Base-by-base conservation (phyloP, 371 early-diverging fungal genomes). In the Mortierella sp. region DNA sequence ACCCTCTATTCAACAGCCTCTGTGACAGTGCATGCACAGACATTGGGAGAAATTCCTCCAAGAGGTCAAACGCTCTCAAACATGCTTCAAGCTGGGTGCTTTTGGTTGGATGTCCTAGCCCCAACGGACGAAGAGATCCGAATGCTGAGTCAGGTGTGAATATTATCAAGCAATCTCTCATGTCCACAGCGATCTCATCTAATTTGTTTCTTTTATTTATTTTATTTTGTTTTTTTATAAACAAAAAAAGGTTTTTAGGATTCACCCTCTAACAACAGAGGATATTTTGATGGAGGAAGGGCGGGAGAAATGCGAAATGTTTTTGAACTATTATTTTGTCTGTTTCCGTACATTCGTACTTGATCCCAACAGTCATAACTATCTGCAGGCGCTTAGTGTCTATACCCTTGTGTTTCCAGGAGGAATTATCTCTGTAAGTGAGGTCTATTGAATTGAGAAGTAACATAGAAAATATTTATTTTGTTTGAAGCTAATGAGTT, bases 251-350 rank as follows among this genome's bases (percentile, higher is more conserved):
- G 87, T 90, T 8, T 92, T 92, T 67, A 83, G 87, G 37, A 86
- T 92, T 57, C 92, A 98, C 80, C 97, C 98, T 28, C 83, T 98
- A 14, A 97, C 97, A 0, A 91, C 92, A 18, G 97, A 98, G 85
- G 98, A 97, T 79, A 95, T 98, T 64, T 89, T 94, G 83, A 93
- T 93, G 28, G 93, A 97, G 72, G 98, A 97, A 72, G 92, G 90
- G 1, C 88, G 97, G 1, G 98, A 97, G 78, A 98, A 98, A 77
- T 96, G 95, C 78, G 98, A 98, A 80, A 88, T 94, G 66, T 97
- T 96, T 72, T 88, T 90, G 26, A 90, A 94, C 75, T 98, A 98
- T 87, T 95, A 95, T 86, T 97, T 97, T 88, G 91, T 97, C 30
- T 91, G 93, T 78, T 95, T 96, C 71, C 90, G 96, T 39, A 88